Base-by-base conservation (phyloP, 176 grass and related monocot genomes). In the Alopecurus myosuroides region DNA sequence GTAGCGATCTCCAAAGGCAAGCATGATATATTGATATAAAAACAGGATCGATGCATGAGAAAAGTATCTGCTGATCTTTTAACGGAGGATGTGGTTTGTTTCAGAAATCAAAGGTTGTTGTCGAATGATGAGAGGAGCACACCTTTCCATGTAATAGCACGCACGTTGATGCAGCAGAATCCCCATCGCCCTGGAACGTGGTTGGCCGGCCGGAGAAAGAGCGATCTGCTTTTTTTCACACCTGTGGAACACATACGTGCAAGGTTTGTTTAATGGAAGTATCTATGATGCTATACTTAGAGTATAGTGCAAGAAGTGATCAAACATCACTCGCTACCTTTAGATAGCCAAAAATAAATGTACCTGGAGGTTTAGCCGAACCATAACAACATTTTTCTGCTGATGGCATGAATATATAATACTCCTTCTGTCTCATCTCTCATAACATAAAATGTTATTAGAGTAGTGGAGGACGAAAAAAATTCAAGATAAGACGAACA, bases 51-150 rank as follows among this genome's bases (percentile, higher is more conserved):
- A 80, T 84, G 46, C 67, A 69, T 39, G 77, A 90, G 79, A 74
- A 86, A 87, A 87, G 89, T 84, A 61, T 40, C 39, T 76, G 48
- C 58, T 87, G 76, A 80, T 86, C 85, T 87, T 90, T 84, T 57
- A 80, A 75, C 76, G 83, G 83, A 80, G 69, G 46, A 48, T 84
- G 81, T 51, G 82, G 82, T 77, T 82, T 85, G 88, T 80, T 83
- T 80, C 75, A 74, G 58, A 79, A 87, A 90, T 79, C 80, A 90
- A 90, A 87, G 67, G 68, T 41, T 51, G 80, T 41, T 75, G 70
- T 74, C 70, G 31, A 15, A 30, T 9, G 30, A 67, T n/a, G 61
- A 11, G 39, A 79, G 56, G 80, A 79, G 58, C 81, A 26, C 80
- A 80, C 75, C 89, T 90, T 90, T 90, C 39, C 46, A 90, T 74